These are phyloP conservation scores for Gaultheria prostrata DNA, from an alignment of 148 eudicot genomes.

Conservation along the genomic window DNA sequence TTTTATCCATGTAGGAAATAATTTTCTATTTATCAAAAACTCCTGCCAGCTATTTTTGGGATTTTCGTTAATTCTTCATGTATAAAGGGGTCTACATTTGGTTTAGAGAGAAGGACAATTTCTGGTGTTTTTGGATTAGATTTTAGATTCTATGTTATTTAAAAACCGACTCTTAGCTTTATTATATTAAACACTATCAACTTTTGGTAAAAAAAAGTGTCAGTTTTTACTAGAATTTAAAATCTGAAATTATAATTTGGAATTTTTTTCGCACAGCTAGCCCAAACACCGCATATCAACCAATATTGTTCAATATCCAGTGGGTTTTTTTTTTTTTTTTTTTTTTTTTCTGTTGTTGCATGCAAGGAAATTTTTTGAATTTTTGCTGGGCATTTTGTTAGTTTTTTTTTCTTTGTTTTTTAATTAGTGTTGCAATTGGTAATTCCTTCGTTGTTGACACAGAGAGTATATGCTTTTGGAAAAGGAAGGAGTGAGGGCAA, in stretches of 20 bases:
- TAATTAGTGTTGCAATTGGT: background rate
- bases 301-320: background rate
- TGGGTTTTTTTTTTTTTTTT: background rate
- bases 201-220: too few species aligned
- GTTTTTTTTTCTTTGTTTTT: background rate
- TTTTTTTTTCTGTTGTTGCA: background rate
- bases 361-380: background rate
- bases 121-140: background rate
- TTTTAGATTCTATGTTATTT: background rate
- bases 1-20: background rate
- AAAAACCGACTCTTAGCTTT: background rate
- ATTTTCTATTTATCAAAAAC: background rate
- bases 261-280: too few species aligned
- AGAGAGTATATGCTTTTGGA: constrained; percentile 91
- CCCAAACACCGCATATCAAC: background rate
- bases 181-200: background rate
- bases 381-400: background rate
- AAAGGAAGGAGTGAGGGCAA: constrained; percentile 95
- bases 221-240: too few species aligned
- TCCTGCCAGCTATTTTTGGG: background rate
- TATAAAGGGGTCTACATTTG: background rate
- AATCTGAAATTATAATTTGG: too few species aligned
- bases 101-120: background rate
- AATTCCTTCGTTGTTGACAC: constrained; percentile 12
- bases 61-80: background rate